Base-by-base conservation (phyloP, 1,284 basidiomycete species). In the Waitea zeae region DNA sequence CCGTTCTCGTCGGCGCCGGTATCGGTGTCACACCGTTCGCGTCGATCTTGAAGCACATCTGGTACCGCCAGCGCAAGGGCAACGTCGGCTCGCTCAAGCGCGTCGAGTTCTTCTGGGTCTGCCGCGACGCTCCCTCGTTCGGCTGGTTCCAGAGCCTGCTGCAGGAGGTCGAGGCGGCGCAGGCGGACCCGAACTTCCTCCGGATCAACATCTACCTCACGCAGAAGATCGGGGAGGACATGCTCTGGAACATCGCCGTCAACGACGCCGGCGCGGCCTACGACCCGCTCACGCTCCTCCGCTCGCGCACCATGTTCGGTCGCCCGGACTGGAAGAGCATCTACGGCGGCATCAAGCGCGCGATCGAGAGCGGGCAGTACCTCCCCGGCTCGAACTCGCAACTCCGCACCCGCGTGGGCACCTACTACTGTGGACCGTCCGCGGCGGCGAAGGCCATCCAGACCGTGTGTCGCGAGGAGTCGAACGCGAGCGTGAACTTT, bases 31-130 rank as follows among this genome's bases (percentile, higher is more conserved):
- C 84, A 2, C 87, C 88, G 1, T 92, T 92, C 49, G 83, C 84
- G 0, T 86, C 82, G 19, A 89, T 90, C 46, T 59, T 92, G 42
- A 90, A 89, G 59, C 81, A 90, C 49, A 86, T 92, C 41, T 90
- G 86, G 87, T 88, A 89, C 58, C 73, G 73, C 45, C 84, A 89
- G 52, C 75, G 73, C 55, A 67, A 64, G 39, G 75, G 78, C 22
- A 67, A 71, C 37, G 59, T 88, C 26, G 80, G 81, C 19, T 69
- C 71, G 20, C 68, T 92, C 37, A 73, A 75, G 36, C 73, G 81
- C 32, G 86, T 92, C 38, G 83, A 89, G 46, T 89, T 90, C 54
- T 82, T 90, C 59, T 92, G 87, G 88, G 68, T 87, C 42, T 84
- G 79, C 52, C 76, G 82, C 53, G 81, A 87, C 46, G 74, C 80